Conservation (phyloP, 1,139 yeast species). For the Trichomonascaceae sp. region DNA sequence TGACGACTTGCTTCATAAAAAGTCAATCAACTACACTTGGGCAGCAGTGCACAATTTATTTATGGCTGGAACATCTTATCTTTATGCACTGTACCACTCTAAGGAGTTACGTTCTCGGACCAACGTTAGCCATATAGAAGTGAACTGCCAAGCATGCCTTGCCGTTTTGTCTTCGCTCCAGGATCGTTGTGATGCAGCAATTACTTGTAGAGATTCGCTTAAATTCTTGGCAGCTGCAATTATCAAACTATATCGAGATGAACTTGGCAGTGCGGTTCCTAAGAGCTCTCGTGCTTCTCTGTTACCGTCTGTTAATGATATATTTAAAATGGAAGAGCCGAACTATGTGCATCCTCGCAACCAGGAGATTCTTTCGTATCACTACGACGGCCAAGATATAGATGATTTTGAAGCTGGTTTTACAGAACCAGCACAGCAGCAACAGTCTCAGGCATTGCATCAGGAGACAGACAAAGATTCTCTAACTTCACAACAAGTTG, state of each 20-base stretch:
- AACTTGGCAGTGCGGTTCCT: slow-evolving; percentile 5
- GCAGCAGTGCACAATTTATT: slow-evolving; percentile 85
- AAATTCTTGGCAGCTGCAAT: slow-evolving; percentile 69
- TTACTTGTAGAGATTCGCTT: slow-evolving; percentile 62
- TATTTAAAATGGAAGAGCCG: slow-evolving; percentile 1
- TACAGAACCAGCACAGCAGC: background rate
- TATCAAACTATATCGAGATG: slow-evolving; percentile 44
- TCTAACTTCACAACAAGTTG: background rate
- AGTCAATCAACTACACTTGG: slow-evolving; percentile 81
- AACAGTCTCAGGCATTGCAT: background rate
- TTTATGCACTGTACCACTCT: slow-evolving; percentile 69
- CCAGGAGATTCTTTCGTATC: background rate
- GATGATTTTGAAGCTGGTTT: background rate
- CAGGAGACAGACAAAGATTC: background rate
- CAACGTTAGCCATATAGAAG: slow-evolving; percentile 48
- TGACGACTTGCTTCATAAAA: slow-evolving; percentile 47
- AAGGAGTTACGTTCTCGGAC: slow-evolving; percentile 45
- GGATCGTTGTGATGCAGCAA: slow-evolving; percentile 76
- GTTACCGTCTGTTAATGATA: background rate
- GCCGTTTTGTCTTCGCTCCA: slow-evolving; percentile 55
- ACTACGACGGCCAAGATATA: background rate
- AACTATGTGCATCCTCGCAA: slow-evolving; percentile 6
- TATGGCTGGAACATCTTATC: slow-evolving; percentile 82
- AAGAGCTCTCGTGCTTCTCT: background rate
- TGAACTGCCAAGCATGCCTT: slow-evolving; percentile 51